Evolutionary conservation across 768 basidiomycete genomes (phyloP), one percentile per base, ranked within the genome.

Genomic region (Megacollybia marginata): DNA sequence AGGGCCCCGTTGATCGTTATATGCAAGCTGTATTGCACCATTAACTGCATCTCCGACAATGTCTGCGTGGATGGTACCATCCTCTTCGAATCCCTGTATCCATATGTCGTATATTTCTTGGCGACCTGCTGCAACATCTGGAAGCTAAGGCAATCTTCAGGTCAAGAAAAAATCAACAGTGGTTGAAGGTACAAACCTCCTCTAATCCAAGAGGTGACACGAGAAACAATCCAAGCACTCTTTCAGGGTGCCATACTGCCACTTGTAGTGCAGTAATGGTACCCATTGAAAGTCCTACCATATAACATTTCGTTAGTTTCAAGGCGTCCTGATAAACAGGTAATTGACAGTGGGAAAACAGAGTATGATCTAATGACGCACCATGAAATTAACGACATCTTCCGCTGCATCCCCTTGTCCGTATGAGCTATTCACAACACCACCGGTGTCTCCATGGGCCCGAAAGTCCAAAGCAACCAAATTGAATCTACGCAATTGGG

Each of bases 401-500:
- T 62, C 62, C 32, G 59, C 63, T 13, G 62, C 63, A 47, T 61
- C 61, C 20, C 47, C 47, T 9, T 55, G 57, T 19, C 50, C 53
- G 44, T 62, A 62, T 0, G 49, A 48, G 2, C 54, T 35, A 33
- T 54, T 54, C 4, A 62, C 57, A 5, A 33, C 42, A 2, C 63
- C 65, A 35, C 42, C 50, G 9, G 63, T 59, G 9, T 48, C 42
- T n/a, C 65, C 65, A 48, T 59, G 59, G 13, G 50, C 57, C 33
- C 58, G 53, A 50, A 62, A 55, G 48, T 65, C 62, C 15, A 66
- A 50, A 1, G 59, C 59, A 11, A 66, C 58, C 9, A 66, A 57
- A 52, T 65, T 66, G 54, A 64, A 65, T 32, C 52, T 40, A 28
- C 62, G 48, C 5, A 65, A 57, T 15, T 38, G 52, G 9, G 61